Evolutionary conservation across 306 rosid genomes (phyloP), one percentile per base, ranked within the genome.

Genomic region (Rubus parviflorus): DNA sequence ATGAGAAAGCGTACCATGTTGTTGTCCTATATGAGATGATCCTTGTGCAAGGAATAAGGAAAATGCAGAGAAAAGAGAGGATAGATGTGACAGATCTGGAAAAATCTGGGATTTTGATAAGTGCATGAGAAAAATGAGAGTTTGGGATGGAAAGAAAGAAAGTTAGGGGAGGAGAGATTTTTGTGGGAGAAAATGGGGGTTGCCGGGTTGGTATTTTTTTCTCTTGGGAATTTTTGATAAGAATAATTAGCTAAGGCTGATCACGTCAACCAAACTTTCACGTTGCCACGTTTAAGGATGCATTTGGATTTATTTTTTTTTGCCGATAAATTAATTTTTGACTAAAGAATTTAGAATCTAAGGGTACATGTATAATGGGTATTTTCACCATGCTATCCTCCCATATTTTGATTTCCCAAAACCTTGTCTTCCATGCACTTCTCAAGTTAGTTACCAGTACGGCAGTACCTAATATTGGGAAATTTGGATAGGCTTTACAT

Each of bases 141-240:
- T 54, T 68, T 43, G 74, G 74, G n/a, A 68, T 41, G 0, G 69
- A 30, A 30, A 30, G 35, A 23, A 77, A 37, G 41, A 25, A 64
- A 60, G 71, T n/a, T 7, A 30, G 35, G 71, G 81, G 81, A 35
- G 54, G 76, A 38, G 81, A 77, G 76, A 70, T 70, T 71, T 78
- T 71, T 78, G 76, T 70, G 81, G 81, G 69, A 54, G 69, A 68
- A 67, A 77, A 58, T 54, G 72, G 25, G 74, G 73, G 68, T 68
- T 6, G 68, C 37, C 35, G 74, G 73, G 68, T 68, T 6, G 68
- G 46, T 45, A 53, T 66, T 53, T 45, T 66, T 53, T 45, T 60
- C 65, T 56, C 22, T 52, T 52, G 63, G 30, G 42, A 30, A 54
- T 1, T 60, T 42, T 45, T 23, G 12, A 40, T 46, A n/a, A 64